A percentile compares a stretch with the other conserved stretches of the same genome.
phyloP scores from a whole-genome alignment of 495 filamentous ascomycete genomes.

The Hypoxylon perforatum region DNA sequence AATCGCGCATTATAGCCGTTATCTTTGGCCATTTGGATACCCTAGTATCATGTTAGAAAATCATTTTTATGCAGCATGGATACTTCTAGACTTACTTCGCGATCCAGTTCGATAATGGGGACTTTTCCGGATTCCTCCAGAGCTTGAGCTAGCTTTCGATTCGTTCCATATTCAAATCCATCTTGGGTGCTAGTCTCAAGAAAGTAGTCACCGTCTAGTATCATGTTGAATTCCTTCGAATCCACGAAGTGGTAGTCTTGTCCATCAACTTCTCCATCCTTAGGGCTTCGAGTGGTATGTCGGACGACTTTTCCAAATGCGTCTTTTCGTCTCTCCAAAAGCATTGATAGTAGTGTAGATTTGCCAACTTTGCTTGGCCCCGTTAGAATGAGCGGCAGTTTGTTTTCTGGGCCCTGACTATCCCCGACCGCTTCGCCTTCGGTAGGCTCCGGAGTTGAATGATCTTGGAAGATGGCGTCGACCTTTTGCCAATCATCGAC shows the following conservation, averaged over 20 bases:
- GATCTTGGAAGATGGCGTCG: slow-evolving; percentile 62
- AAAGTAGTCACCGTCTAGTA: slow-evolving; percentile 64
- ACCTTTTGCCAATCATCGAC: slow-evolving; percentile 82
- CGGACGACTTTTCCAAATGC: slow-evolving; percentile 54
- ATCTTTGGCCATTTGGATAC: slow-evolving; percentile 78
- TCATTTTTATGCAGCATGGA: neutral
- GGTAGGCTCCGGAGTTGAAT: slow-evolving; percentile 33
- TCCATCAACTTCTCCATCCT: slow-evolving; percentile 59
- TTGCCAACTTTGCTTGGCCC: slow-evolving; percentile 53
- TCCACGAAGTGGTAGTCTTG: slow-evolving; percentile 61
- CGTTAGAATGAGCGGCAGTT: slow-evolving; percentile 58
- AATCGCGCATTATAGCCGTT: slow-evolving; percentile 75
- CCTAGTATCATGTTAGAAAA: slow-evolving; percentile 54
- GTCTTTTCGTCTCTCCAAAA: slow-evolving; percentile 55
- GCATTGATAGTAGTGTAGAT: slow-evolving; percentile 49
- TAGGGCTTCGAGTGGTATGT: slow-evolving; percentile 57
- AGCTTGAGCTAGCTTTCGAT: slow-evolving; percentile 54
- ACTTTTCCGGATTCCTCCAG: slow-evolving; percentile 60
- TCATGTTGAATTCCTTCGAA: slow-evolving; percentile 56
- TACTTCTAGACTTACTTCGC: slow-evolving; percentile 47
- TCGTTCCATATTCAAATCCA: slow-evolving; percentile 59
- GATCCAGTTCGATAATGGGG: slow-evolving; percentile 68
- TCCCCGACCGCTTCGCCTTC: slow-evolving; percentile 41
- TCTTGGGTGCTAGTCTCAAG: slow-evolving; percentile 59
- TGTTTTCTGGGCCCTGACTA: slow-evolving; percentile 52